These are phyloP conservation scores for Vitis hybrid DNA, from an alignment of 177 flowering plant species.

Conservation along the genomic window DNA sequence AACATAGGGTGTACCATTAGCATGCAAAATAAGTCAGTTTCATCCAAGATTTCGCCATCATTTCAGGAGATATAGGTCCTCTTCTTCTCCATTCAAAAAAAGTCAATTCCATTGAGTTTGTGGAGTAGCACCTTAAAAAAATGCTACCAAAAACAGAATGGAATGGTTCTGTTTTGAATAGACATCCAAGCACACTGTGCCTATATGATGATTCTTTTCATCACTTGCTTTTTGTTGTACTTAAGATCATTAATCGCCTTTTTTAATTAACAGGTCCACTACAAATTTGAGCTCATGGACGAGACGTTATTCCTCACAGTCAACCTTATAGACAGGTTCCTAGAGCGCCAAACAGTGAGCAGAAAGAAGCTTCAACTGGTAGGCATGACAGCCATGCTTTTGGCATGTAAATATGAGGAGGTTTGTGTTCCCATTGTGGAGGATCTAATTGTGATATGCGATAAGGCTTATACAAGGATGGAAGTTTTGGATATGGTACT, in stretches of 20 bases:
- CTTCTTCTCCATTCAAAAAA: too few relatives aligned
- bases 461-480: constrained; percentile 65
- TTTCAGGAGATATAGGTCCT: too few relatives aligned
- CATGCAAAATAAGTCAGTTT: too few relatives aligned
- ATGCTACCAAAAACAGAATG: too few relatives aligned
- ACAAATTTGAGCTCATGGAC: constrained; percentile 84
- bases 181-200: too few relatives aligned
- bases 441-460: constrained; percentile 79
- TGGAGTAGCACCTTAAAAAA: too few relatives aligned
- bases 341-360: constrained; percentile 38
- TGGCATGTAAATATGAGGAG: constrained; percentile 92
- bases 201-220: too few relatives aligned
- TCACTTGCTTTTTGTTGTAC: neutral
- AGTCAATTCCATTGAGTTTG: too few relatives aligned
- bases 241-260: neutral
- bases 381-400: constrained; percentile 84
- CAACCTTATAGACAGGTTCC: constrained; percentile 72
- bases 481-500: constrained; percentile 82
- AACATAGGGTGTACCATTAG: too few relatives aligned
- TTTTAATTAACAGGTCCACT: constrained; percentile 57
- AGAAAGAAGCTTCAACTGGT: constrained; percentile 86
- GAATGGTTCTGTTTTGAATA: too few relatives aligned
- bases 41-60: too few relatives aligned
- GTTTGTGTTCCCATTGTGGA: constrained; percentile 81
- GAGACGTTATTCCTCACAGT: constrained; percentile 80